phyloP scores from a whole-genome alignment of 768 basidiomycete genomes.

The Vararia minispora region DNA sequence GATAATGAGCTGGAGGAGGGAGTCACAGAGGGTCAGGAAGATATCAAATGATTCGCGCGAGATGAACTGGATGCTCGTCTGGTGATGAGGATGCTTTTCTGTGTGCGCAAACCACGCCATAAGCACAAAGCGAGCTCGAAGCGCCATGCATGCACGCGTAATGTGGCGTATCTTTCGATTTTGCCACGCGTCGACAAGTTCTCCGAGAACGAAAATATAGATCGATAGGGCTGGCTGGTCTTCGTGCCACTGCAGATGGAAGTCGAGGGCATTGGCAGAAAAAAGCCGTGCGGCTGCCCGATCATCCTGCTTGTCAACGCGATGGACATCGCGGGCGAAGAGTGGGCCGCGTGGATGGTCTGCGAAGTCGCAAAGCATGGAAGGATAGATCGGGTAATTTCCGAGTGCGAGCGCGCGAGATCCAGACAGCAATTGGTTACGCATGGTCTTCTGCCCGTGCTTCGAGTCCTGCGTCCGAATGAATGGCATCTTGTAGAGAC shows the following conservation, averaged over 20 bases:
- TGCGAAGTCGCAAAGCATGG: neutral
- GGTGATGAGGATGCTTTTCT: conserved; percentile 13
- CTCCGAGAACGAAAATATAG: conserved; percentile 27
- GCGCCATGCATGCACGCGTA: conserved; percentile 16
- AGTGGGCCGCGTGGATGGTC: conserved; percentile 17
- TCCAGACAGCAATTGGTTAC: neutral
- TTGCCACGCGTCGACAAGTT: conserved; percentile 20
- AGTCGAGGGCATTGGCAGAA: conserved; percentile 14
- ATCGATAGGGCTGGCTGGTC: conserved; percentile 21
- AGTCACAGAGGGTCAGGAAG: conserved; percentile 14
- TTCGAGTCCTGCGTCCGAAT: conserved; percentile 1
- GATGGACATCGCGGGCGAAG: conserved; percentile 24
- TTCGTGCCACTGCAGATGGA: conserved; percentile 9
- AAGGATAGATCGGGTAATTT: neutral
- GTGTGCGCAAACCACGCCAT: conserved; percentile 18
- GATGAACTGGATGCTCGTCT: conserved; percentile 14
- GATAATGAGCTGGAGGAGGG: conserved; percentile 15
- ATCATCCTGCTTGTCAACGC: conserved; percentile 34
- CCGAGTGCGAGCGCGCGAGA: neutral
- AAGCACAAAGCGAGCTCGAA: conserved; percentile 17
- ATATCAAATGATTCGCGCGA: conserved; percentile 17
- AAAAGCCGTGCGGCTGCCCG: conserved; percentile 29
- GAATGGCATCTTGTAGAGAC: too few species aligned
- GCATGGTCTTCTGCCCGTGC: neutral
- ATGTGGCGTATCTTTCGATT: conserved; percentile 16